Conservation (phyloP, 2,329 filamentous ascomycete species). For the Cercospora berteroae region DNA sequence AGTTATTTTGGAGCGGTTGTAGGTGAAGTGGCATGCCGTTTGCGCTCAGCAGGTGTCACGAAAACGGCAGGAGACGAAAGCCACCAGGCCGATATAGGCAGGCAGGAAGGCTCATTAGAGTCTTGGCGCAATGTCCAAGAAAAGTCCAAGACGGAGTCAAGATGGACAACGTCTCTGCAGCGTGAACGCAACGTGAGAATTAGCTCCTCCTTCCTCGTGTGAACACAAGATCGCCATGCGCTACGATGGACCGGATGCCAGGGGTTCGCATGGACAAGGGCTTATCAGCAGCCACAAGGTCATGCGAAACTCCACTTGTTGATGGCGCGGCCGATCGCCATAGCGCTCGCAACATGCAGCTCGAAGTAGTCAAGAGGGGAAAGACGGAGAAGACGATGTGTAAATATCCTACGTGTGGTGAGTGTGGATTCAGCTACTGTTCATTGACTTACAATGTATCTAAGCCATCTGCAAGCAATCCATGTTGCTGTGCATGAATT, state of each 20-base stretch:
- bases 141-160: conserved; percentile 5
- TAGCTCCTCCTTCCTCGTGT: background rate
- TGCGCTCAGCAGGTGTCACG: background rate
- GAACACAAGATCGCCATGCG: background rate
- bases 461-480: background rate
- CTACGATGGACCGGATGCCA: background rate
- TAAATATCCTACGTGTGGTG: background rate
- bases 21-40: background rate
- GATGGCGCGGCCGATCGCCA: background rate
- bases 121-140: conserved; percentile 5
- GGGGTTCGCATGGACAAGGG: background rate
- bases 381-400: background rate
- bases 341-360: background rate
- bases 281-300: background rate
- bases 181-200: background rate
- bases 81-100: conserved; percentile 1
- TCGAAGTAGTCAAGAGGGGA: background rate
- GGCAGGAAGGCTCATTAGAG: background rate
- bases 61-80: conserved; percentile 1
- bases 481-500: background rate
- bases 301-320: background rate
- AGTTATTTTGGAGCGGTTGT: background rate
- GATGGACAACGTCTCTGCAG: background rate
- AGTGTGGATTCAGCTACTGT: background rate
- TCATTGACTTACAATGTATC: background rate